These are phyloP conservation scores for Aureobasidium sp. DNA, from an alignment of 2,329 filamentous ascomycete species.

Conservation along the genomic window DNA sequence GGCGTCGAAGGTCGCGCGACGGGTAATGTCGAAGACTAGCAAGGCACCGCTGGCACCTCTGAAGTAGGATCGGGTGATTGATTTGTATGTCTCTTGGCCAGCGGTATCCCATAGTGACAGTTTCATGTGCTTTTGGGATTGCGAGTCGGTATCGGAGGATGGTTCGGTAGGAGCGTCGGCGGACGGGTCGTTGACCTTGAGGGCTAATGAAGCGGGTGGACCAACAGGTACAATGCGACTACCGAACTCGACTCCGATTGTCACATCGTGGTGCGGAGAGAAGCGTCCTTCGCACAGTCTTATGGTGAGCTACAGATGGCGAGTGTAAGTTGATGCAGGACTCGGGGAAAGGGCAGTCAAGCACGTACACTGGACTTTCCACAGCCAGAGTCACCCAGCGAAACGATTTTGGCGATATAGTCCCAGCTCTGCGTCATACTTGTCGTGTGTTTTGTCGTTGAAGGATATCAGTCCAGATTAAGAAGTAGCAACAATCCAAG, in stretches of 20 bases:
- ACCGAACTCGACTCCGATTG: slow-evolving; percentile 93
- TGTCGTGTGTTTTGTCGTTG: neutral
- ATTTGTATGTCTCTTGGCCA: slow-evolving; percentile 96
- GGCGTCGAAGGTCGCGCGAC: slow-evolving; percentile 75
- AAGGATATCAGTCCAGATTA: neutral
- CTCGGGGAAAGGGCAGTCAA: neutral
- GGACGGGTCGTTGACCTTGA: slow-evolving; percentile 45
- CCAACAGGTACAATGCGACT: slow-evolving; percentile 87
- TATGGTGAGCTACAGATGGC: slow-evolving; percentile 60
- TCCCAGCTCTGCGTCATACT: slow-evolving; percentile 69
- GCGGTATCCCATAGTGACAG: slow-evolving; percentile 92
- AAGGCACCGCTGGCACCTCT: slow-evolving; percentile 70
- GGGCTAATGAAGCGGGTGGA: slow-evolving; percentile 59
- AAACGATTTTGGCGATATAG: slow-evolving; percentile 98
- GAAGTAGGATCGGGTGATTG: slow-evolving; percentile 89
- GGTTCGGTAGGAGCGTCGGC: neutral
- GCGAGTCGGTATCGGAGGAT: slow-evolving; percentile 26
- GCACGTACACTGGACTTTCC: slow-evolving; percentile 69
- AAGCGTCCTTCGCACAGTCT: slow-evolving; percentile 96
- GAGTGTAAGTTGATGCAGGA: slow-evolving; percentile 16
- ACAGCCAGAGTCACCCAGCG: slow-evolving; percentile 91
- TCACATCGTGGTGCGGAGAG: slow-evolving; percentile 89
- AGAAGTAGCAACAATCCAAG: neutral
- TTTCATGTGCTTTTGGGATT: slow-evolving; percentile 72
- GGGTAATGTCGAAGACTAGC: slow-evolving; percentile 89